phyloP scores from a whole-genome alignment of 805 yeast genomes.

The Yarrowia deformans region DNA sequence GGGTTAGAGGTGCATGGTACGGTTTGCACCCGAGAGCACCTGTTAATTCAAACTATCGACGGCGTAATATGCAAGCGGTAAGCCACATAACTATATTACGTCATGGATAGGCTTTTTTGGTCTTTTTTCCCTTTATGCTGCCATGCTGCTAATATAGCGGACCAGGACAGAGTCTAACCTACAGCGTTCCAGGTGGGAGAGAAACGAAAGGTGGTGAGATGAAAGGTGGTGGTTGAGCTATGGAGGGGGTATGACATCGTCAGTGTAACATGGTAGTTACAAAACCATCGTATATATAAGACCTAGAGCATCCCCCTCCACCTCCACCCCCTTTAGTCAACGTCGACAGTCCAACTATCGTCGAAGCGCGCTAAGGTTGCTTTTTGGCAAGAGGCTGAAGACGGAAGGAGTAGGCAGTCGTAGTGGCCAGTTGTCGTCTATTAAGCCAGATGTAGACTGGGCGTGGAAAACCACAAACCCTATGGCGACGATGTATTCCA shows the following conservation, averaged over 20 bases:
- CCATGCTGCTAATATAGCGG: conserved; percentile 24
- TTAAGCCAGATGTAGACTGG: too few species aligned
- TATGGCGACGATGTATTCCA: neutral
- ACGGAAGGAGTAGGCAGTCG: conserved; percentile 11
- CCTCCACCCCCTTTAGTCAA: neutral
- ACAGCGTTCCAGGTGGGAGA: neutral
- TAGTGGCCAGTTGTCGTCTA: too few species aligned
- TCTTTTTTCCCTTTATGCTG: conserved; percentile 21
- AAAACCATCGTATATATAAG: neutral
- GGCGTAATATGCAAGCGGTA: conserved; percentile 29
- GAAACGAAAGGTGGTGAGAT: too few species aligned
- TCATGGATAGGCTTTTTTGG: conserved; percentile 38
- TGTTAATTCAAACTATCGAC: conserved; percentile 25
- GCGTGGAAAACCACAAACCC: neutral
- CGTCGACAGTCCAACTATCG: neutral
- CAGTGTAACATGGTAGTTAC: too few species aligned
- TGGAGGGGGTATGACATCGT: too few species aligned
- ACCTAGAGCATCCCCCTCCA: too few species aligned
- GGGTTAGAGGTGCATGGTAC: conserved; percentile 28
- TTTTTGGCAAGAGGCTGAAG: conserved; percentile 25
- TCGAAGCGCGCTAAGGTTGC: conserved; percentile 26
- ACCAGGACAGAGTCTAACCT: conserved; percentile 5
- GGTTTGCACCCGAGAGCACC: conserved; percentile 9
- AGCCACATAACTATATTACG: conserved; percentile 39
- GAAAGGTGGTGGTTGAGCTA: neutral